These are phyloP conservation scores for Nigrograna mackinnonii DNA, from an alignment of 2,329 filamentous ascomycete species.

Conservation along the genomic window DNA sequence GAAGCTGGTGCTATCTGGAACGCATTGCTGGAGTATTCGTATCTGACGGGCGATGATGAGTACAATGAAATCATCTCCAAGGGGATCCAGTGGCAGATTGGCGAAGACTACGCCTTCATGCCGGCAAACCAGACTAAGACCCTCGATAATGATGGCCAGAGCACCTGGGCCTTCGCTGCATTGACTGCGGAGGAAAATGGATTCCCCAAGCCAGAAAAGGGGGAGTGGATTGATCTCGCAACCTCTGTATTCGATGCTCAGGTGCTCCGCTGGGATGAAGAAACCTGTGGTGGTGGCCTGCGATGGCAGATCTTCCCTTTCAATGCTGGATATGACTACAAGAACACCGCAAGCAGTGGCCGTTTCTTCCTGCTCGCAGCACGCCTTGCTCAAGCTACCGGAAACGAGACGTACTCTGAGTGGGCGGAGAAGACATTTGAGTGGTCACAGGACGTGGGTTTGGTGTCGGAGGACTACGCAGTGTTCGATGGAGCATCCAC, in stretches of 20 bases:
- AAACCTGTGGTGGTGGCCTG: constrained; percentile 67
- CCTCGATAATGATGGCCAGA: constrained; percentile 72
- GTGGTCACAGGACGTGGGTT: constrained; percentile 50
- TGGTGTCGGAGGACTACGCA: constrained; percentile 51
- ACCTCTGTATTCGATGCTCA: constrained; percentile 75
- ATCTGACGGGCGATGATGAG: constrained; percentile 46
- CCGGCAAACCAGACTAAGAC: constrained; percentile 34
- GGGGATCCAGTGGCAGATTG: constrained; percentile 41
- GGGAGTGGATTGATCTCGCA: constrained; percentile 64
- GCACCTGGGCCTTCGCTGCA: constrained; percentile 69
- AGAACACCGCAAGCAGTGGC: constrained; percentile 75
- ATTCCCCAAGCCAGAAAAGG: constrained; percentile 38
- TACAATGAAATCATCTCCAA: constrained; percentile 43
- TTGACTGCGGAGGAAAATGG: constrained; percentile 69
- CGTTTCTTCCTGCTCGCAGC: constrained; percentile 80
- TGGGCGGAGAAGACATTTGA: constrained; percentile 69
- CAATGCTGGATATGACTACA: constrained; percentile 79
- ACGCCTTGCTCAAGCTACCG: constrained; percentile 69
- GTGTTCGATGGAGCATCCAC: constrained; percentile 54
- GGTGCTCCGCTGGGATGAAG: constrained; percentile 67
- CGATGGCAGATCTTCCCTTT: constrained; percentile 75
- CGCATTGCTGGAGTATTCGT: constrained; percentile 41
- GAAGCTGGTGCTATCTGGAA: constrained; percentile 41
- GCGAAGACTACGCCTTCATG: constrained; percentile 44
- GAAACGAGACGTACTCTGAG: constrained; percentile 55